These are phyloP conservation scores for Xylaria palmicola DNA, from an alignment of 495 filamentous ascomycete genomes.

Conservation along the genomic window DNA sequence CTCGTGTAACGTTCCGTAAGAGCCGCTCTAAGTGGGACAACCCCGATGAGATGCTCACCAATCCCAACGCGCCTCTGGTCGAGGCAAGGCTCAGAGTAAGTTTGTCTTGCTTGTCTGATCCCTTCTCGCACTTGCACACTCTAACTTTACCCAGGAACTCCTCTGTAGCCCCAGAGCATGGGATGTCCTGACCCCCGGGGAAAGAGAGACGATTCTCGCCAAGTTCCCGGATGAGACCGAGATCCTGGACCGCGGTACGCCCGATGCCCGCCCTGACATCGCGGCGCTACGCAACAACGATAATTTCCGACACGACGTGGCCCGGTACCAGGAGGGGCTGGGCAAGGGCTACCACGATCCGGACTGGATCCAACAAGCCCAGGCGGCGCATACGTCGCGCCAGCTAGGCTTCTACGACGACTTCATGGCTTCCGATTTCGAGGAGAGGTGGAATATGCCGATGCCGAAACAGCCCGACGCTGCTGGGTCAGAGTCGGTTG, in stretches of 20 bases:
- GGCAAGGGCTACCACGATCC: constrained; percentile 60
- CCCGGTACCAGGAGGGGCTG: constrained; percentile 53
- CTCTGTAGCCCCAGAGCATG: constrained; percentile 58
- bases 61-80: constrained; percentile 54
- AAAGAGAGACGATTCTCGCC: constrained; percentile 55
- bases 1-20: constrained; percentile 12
- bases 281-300: constrained; percentile 40
- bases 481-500: background rate
- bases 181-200: constrained; percentile 53
- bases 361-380: constrained; percentile 65
- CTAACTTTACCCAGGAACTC: constrained; percentile 45
- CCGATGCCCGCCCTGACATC: constrained; percentile 35
- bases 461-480: constrained; percentile 25
- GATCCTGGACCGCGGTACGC: constrained; percentile 33
- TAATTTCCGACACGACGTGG: constrained; percentile 46
- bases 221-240: constrained; percentile 53
- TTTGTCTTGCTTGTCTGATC: constrained; percentile 6
- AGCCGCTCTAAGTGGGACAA: constrained; percentile 27
- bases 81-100: constrained; percentile 58
- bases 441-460: constrained; percentile 70
- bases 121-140: too few species aligned
- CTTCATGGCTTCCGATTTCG: constrained; percentile 64
- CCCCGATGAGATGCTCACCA: constrained; percentile 45
- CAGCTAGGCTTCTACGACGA: constrained; percentile 67
- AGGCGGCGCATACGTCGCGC: constrained; percentile 60